Conservation (phyloP, 2,329 filamentous ascomycete species). For the Ceratocystis diversiconidia region DNA sequence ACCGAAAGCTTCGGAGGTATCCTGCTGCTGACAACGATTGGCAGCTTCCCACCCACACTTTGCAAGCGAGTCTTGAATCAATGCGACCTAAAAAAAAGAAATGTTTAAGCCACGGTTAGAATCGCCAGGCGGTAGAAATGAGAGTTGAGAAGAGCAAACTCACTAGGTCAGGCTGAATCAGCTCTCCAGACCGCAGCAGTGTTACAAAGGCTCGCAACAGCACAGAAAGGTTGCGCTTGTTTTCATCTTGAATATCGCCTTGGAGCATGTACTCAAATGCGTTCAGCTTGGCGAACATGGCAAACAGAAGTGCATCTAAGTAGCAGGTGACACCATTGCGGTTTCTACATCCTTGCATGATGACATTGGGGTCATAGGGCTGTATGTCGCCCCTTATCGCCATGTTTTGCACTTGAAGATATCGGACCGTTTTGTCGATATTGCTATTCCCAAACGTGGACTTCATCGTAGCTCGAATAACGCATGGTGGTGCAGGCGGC, state of each 20-base stretch:
- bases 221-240: constrained; percentile 57
- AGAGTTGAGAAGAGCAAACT: constrained; percentile 21
- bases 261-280: constrained; percentile 90
- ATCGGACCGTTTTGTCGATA: constrained; percentile 56
- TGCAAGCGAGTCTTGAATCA: constrained; percentile 67
- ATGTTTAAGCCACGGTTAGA: background rate
- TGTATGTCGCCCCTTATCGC: constrained; percentile 67
- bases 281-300: constrained; percentile 84
- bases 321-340: constrained; percentile 84
- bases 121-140: background rate
- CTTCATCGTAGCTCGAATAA: constrained; percentile 40
- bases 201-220: constrained; percentile 86
- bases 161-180: constrained; percentile 77
- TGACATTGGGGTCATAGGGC: constrained; percentile 55
- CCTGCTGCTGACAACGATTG: constrained; percentile 65
- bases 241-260: constrained; percentile 56
- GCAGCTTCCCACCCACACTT: constrained; percentile 85
- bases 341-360: constrained; percentile 76
- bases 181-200: constrained; percentile 66
- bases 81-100: constrained; percentile 45
- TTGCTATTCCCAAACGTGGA: constrained; percentile 55
- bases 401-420: constrained; percentile 66
- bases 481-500: constrained; percentile 40
- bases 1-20: constrained; percentile 87
- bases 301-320: constrained; percentile 77